phyloP scores from a whole-genome alignment of 2,329 filamentous ascomycete species.

The Lasiodiplodia sp. region DNA sequence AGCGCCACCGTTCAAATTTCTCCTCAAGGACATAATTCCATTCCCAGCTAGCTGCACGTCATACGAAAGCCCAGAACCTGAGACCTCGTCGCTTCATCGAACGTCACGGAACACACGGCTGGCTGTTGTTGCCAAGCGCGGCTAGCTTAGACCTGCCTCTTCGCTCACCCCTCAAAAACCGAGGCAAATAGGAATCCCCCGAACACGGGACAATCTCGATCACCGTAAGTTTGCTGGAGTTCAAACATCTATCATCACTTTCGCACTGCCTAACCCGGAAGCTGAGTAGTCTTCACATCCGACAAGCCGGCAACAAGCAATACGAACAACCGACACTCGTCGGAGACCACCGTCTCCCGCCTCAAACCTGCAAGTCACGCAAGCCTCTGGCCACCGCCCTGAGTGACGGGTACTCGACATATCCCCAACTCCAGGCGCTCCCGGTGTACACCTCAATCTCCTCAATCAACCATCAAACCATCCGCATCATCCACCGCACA shows the following conservation, averaged over 20 bases:
- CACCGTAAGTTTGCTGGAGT: not conserved
- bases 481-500: constrained; percentile 31
- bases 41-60: constrained; percentile 6
- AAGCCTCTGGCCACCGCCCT: not conserved
- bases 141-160: not conserved
- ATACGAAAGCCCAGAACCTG: not conserved
- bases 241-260: not conserved
- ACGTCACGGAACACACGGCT: constrained; percentile 14
- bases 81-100: constrained; percentile 11
- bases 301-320: not conserved
- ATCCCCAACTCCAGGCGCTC: not conserved
- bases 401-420: constrained; percentile 5
- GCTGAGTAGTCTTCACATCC: not conserved
- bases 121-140: too few relatives aligned
- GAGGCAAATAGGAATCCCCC: not conserved
- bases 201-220: constrained; percentile 15
- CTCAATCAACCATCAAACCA: not conserved
- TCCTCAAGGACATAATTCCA: not conserved
- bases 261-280: constrained; percentile 9
- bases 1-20: constrained; percentile 15
- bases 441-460: not conserved
- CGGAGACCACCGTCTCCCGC: constrained; percentile 14
- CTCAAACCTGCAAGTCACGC: not conserved
- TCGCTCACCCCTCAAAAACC: not conserved
- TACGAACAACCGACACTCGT: not conserved